These are phyloP conservation scores for Fusarium goolgardi DNA, from an alignment of 2,329 filamentous ascomycete genomes.

Conservation along the genomic window DNA sequence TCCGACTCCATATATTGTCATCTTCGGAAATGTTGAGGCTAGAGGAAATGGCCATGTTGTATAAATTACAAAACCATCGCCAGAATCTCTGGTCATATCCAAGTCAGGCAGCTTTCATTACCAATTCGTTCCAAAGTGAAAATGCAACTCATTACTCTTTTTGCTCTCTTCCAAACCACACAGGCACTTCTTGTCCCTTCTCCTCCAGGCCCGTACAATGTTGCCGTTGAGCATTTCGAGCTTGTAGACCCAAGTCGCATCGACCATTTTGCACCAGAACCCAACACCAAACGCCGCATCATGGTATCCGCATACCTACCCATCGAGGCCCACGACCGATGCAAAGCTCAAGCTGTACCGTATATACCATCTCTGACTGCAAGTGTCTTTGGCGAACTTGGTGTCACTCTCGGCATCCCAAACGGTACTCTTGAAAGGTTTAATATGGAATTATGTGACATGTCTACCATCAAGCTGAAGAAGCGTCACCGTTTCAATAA, in stretches of 20 bases:
- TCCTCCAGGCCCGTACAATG: not conserved
- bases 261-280: slow-evolving; percentile 13
- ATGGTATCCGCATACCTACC: slow-evolving; percentile 32
- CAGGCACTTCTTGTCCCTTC: slow-evolving; percentile 14
- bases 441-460: slow-evolving; percentile 25
- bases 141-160: slow-evolving; percentile 1
- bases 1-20: not conserved
- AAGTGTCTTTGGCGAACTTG: not conserved
- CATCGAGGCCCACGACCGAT: slow-evolving; percentile 7
- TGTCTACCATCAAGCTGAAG: slow-evolving; percentile 4
- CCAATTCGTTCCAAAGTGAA: fast-evolving
- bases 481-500: not conserved
- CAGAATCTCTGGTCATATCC: not conserved
- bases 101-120: too few relatives aligned
- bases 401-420: not conserved
- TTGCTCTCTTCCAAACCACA: not conserved
- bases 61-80: not conserved
- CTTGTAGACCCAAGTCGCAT: slow-evolving; percentile 13
- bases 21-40: not conserved
- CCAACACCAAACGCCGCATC: slow-evolving; percentile 14
- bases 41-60: not conserved
- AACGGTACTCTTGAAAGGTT: not conserved
- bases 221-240: slow-evolving; percentile 18
- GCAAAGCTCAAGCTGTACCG: not conserved
- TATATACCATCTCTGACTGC: not conserved